A percentile compares a stretch with the other conserved stretches of the same genome.
Evolutionary conservation across 257 asterid species (phyloP).

Genomic region (Cynanchum wilfordii): DNA sequence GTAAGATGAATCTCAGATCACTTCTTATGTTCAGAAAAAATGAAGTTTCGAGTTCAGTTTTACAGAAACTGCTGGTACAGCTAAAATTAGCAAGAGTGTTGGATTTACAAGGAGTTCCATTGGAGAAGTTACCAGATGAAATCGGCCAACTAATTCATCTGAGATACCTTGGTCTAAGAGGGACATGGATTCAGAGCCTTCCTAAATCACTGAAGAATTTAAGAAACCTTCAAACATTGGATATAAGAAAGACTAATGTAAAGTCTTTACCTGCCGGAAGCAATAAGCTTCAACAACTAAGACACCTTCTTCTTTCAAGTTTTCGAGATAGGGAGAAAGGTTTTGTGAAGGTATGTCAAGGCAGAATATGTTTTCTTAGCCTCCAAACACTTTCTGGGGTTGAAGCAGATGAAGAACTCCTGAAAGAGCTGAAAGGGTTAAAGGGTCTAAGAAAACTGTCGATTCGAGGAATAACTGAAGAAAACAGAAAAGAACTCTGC

Average conservation of each 20-base stretch:
- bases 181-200: constrained; percentile 9
- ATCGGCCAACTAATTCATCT: constrained; percentile 15
- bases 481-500: constrained; percentile 20
- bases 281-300: constrained; percentile 21
- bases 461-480: constrained; percentile 14
- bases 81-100: constrained; percentile 13
- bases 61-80: constrained; percentile 10
- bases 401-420: constrained; percentile 20
- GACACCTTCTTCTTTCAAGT: constrained; percentile 24
- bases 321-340: constrained; percentile 20
- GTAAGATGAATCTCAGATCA: constrained; percentile 16
- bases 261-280: constrained; percentile 19
- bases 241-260: constrained; percentile 17
- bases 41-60: constrained; percentile 2
- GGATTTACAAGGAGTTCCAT: constrained; percentile 10
- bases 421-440: constrained; percentile 10
- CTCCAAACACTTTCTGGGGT: constrained; percentile 22
- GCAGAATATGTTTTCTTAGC: constrained; percentile 8
- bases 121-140: constrained; percentile 13
- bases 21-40: constrained; percentile 12
- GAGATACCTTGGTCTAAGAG: constrained; percentile 14
- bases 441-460: constrained; percentile 18
- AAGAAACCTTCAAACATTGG: constrained; percentile 21
- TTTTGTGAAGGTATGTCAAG: constrained; percentile 17
- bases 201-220: constrained; percentile 18